These are phyloP conservation scores for Nicotiana knightiana DNA, from an alignment of 257 asterid species.

Conservation along the genomic window DNA sequence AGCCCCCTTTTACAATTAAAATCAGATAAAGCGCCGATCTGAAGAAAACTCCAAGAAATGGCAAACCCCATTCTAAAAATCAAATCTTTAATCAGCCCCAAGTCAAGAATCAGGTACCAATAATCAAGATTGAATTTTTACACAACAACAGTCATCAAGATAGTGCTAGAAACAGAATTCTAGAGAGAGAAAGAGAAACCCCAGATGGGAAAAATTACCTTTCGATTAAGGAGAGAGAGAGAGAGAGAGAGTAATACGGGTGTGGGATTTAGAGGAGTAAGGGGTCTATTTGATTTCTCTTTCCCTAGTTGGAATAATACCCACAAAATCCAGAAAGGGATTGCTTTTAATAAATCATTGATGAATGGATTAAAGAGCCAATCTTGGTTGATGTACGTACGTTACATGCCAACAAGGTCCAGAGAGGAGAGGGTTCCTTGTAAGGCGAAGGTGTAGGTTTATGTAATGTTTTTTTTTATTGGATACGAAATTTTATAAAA, in stretches of 20 bases:
- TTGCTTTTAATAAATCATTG: not conserved
- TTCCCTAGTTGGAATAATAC: conserved; percentile 4
- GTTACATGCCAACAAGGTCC: not conserved
- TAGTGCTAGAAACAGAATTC: not conserved
- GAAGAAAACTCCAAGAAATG: not conserved
- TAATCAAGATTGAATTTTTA: not conserved
- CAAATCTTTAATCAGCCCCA: not conserved
- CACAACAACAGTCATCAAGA: not conserved
- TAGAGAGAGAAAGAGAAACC: not conserved
- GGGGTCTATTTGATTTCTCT: not conserved
- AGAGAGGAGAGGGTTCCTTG: not conserved
- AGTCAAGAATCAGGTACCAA: not conserved
- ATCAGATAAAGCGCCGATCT: not conserved
- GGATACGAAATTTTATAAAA: too few species aligned
- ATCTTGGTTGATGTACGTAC: not conserved
- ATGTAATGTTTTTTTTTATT: too few species aligned
- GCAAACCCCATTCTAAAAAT: not conserved
- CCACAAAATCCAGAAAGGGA: conserved; percentile 6
- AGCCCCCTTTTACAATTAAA: not conserved
- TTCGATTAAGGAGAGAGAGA: not conserved
- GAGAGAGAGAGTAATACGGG: not conserved
- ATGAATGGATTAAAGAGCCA: not conserved
- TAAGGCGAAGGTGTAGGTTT: too few species aligned
- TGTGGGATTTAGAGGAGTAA: not conserved
- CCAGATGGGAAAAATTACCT: not conserved